A percentile compares a stretch with the other conserved stretches of the same genome.
Evolutionary conservation across 2,329 filamentous ascomycete genomes (phyloP).

Genomic region (Claviceps sp.): DNA sequence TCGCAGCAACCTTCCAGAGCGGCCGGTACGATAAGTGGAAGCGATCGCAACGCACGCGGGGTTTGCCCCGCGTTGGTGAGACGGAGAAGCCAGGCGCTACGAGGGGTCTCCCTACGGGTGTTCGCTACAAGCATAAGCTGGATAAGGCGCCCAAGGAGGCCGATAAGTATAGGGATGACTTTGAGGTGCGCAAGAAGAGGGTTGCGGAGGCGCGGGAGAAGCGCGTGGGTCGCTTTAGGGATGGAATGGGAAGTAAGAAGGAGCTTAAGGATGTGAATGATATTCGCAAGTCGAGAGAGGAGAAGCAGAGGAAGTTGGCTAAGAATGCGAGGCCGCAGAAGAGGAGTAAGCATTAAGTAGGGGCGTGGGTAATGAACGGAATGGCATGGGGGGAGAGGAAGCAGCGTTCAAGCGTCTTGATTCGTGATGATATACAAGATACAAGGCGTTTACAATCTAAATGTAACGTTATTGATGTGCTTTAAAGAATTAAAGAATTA

Average conservation of each 20-base stretch:
- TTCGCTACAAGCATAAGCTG: slow-evolving; percentile 70
- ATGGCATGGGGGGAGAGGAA: not conserved
- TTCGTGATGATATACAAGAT: too few relatives aligned
- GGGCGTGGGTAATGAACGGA: too few relatives aligned
- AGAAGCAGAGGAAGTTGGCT: slow-evolving; percentile 62
- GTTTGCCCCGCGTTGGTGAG: slow-evolving; percentile 73
- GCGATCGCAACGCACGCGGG: slow-evolving; percentile 67
- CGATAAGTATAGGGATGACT: slow-evolving; percentile 86
- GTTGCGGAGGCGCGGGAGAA: slow-evolving; percentile 80
- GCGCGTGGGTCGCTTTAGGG: slow-evolving; percentile 58
- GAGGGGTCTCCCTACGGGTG: slow-evolving; percentile 17
- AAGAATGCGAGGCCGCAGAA: slow-evolving; percentile 79
- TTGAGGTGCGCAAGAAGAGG: slow-evolving; percentile 78
- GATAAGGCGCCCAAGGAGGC: slow-evolving; percentile 85
- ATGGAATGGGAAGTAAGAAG: slow-evolving; percentile 56
- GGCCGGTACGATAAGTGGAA: slow-evolving; percentile 91
- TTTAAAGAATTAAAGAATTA: too few relatives aligned
- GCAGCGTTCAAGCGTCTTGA: not conserved
- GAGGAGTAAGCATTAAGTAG: slow-evolving; percentile 28
- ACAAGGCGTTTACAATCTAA: too few relatives aligned
- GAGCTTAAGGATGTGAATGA: slow-evolving; percentile 76
- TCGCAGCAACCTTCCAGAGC: slow-evolving; percentile 83
- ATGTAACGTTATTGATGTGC: too few relatives aligned
- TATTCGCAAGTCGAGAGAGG: slow-evolving; percentile 67
- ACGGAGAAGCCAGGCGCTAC: slow-evolving; percentile 40